Conservation (phyloP, 306 rosid species). For the Corylus avellana region DNA sequence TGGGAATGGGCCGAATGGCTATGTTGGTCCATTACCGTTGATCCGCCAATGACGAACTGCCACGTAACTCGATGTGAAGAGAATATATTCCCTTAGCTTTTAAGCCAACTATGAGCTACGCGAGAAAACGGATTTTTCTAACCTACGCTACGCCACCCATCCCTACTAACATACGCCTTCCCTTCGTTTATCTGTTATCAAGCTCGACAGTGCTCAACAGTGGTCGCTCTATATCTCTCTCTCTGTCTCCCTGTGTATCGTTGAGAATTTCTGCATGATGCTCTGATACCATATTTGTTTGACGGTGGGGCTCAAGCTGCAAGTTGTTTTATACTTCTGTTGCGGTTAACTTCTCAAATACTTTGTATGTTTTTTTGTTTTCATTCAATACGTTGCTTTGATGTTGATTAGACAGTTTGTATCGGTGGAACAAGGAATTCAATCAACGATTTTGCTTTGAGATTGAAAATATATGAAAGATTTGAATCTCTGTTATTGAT, state of each 20-base stretch:
- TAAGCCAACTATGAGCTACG: not conserved
- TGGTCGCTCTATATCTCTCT: not conserved
- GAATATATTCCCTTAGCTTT: not conserved
- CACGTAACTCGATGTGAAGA: not conserved
- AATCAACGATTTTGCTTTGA: not conserved
- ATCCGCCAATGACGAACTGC: not conserved
- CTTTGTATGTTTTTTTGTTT: not conserved
- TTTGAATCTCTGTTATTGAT: not conserved
- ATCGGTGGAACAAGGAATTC: not conserved
- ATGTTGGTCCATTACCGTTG: not conserved
- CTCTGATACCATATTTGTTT: not conserved
- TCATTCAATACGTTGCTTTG: not conserved
- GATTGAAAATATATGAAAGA: not conserved
- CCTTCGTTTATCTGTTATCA: not conserved
- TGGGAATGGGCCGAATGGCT: not conserved
- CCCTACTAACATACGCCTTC: constrained; percentile 26
- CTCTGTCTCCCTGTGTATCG: not conserved
- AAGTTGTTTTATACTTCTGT: not conserved
- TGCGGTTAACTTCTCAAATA: not conserved
- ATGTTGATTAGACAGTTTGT: not conserved
- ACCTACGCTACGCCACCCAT: not conserved
- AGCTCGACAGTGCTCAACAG: not conserved
- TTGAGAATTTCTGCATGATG: not conserved
- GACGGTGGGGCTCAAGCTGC: not conserved
- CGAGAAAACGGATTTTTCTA: not conserved